These are phyloP conservation scores for Termitomyces sp. DNA, from an alignment of 768 basidiomycete genomes.

Conservation along the genomic window DNA sequence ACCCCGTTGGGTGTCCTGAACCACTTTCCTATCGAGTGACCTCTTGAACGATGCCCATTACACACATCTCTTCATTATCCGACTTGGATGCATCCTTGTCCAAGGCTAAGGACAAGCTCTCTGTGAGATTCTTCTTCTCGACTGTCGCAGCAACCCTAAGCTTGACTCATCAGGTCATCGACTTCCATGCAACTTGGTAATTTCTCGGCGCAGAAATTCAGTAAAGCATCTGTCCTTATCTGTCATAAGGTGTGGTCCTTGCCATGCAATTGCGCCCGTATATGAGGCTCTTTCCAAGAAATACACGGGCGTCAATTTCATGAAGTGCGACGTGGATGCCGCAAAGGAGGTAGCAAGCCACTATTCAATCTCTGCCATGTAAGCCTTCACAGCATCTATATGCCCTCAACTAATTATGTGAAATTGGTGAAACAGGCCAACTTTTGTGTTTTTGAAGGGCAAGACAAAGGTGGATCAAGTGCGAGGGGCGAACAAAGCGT, in stretches of 20 bases:
- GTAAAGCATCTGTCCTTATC: conserved; percentile 5
- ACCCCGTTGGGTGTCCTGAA: no score
- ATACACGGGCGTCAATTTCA: conserved; percentile 68
- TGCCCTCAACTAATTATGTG: not conserved
- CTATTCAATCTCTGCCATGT: conserved; percentile 75
- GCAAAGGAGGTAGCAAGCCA: conserved; percentile 59
- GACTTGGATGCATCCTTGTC: conserved; percentile 57
- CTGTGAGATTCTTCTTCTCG: conserved; percentile 33
- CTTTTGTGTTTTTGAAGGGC: conserved; percentile 75
- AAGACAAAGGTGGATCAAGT: conserved; percentile 63
- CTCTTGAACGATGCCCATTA: conserved; percentile 44
- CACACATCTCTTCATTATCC: conserved; percentile 55
- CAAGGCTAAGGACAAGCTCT: conserved; percentile 56
- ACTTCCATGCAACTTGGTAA: conserved; percentile 84
- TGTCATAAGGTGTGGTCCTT: conserved; percentile 75
- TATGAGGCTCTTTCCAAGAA: conserved; percentile 68
- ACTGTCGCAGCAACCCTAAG: not conserved
- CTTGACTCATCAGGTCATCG: conserved; percentile 54
- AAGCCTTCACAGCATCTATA: conserved; percentile 15
- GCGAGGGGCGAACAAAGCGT: conserved; percentile 67
- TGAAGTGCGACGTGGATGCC: conserved; percentile 79
- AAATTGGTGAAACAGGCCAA: conserved; percentile 52
- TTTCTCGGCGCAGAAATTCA: conserved; percentile 5
- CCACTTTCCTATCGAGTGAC: no score
- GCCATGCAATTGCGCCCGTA: conserved; percentile 74